Base-by-base conservation (phyloP, 306 rosid genomes). In the Adenanthera pavonina region DNA sequence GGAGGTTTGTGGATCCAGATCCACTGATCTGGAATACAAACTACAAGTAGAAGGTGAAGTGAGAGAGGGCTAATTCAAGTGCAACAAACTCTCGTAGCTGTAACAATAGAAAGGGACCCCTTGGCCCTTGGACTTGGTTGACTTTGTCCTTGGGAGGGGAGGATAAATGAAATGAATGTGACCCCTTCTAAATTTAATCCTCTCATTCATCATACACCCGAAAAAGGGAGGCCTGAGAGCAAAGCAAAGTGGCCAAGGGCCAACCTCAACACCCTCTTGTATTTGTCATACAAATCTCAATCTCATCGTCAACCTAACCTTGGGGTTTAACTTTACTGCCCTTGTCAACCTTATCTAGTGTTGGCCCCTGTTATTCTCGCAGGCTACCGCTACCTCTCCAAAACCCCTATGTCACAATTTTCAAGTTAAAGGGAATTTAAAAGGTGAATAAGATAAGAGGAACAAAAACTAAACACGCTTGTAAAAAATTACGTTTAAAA, bases 81-180 rank as follows among this genome's bases (percentile, higher is more conserved):
- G 30, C 30, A 25, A 25, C 30, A 25, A 25, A 25, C 30, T 25
- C 30, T 25, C 30, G 30, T 25, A 25, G 30, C 30, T 0, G 30
- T 25, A 25, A 25, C 30, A 25, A 25, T 25, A 25, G 30, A 25
- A 25, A 25, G 30, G 30, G 30, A 25, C 30, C 30, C 30, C 30
- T 25, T 25, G 30, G 30, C 30, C 30, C 30, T 25, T 25, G 30
- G 30, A 25, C 30, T 25, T 25, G 30, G 30, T 25, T 25, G 30
- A 25, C 30, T 25, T 71, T 66, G 73, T 68, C 80, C 75, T 74
- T 73, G 41, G 44, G 77, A 74, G 74, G 71, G 48, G 46, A 25
- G 30, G 30, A 25, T 25, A 25, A 25, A 25, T 1, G 30, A 25
- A 64, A 25, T 64, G 79, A 78, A 78, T 78, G 82, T 77, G 79